These are phyloP conservation scores for Aspergillus asperescens DNA, from an alignment of 495 filamentous ascomycete genomes.

Conservation along the genomic window DNA sequence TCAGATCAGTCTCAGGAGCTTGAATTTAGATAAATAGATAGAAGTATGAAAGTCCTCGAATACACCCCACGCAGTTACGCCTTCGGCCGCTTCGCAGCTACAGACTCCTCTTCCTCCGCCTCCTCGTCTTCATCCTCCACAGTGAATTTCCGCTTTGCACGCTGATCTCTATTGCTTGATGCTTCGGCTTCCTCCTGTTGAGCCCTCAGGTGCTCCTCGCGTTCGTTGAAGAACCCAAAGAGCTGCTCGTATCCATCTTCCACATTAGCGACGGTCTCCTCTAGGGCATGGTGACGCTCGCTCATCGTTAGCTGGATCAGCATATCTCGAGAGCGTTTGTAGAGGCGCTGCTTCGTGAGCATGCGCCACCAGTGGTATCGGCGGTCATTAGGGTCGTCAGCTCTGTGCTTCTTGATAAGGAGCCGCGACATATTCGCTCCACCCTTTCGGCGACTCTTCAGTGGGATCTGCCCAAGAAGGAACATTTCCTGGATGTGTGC, in stretches of 20 bases:
- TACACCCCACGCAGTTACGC: constrained; percentile 10
- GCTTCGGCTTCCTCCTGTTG: constrained; percentile 18
- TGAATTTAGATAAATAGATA: neutral
- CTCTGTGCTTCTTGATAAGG: constrained; percentile 51
- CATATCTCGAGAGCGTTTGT: constrained; percentile 67
- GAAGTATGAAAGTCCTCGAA: neutral
- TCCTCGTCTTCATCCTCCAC: constrained; percentile 47
- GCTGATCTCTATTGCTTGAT: constrained; percentile 28
- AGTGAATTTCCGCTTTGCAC: constrained; percentile 44
- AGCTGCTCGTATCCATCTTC: constrained; percentile 75
- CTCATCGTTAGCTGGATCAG: constrained; percentile 70
- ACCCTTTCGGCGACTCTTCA: constrained; percentile 51
- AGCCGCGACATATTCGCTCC: constrained; percentile 45
- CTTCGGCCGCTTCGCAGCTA: constrained; percentile 36
- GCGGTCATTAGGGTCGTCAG: constrained; percentile 50
- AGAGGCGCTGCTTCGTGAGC: constrained; percentile 75
- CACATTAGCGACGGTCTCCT: constrained; percentile 69
- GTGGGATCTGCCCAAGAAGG: constrained; percentile 69
- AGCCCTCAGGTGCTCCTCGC: constrained; percentile 27
- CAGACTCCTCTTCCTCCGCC: constrained; percentile 30
- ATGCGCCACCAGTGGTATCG: constrained; percentile 78
- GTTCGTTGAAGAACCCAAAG: constrained; percentile 47
- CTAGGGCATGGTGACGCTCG: constrained; percentile 76
- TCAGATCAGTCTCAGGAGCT: neutral
- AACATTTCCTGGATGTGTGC: constrained; percentile 81